Percentiles rank a stretch among this genome's conserved stretches.
These are phyloP conservation scores for Amauroascus niger DNA, from an alignment of 2,329 filamentous ascomycete species.

Conservation along the genomic window DNA sequence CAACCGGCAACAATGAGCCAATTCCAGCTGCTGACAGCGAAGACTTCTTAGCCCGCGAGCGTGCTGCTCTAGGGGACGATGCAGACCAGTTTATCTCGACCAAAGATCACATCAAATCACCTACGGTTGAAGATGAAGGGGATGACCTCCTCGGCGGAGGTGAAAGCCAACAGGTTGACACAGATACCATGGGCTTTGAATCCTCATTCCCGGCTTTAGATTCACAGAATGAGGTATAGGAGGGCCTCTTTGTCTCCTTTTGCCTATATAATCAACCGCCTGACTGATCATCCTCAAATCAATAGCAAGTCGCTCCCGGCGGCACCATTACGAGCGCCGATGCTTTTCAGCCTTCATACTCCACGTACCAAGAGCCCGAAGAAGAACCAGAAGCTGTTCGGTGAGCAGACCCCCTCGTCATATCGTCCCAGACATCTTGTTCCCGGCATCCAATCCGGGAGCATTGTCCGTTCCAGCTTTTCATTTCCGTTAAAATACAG, in stretches of 20 bases:
- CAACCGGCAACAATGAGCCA: constrained; percentile 1
- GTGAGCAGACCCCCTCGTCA: constrained; percentile 24
- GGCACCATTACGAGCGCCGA: constrained; percentile 68
- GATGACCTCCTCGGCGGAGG: constrained; percentile 59
- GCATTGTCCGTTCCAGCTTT: too few species aligned
- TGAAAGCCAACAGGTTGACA: constrained; percentile 25
- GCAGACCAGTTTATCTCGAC: constrained; percentile 78
- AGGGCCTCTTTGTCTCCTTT: neutral
- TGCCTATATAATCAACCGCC: neutral
- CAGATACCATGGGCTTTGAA: constrained; percentile 60
- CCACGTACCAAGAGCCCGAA: constrained; percentile 51
- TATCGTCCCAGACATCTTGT: constrained; percentile 1
- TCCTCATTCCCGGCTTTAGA: constrained; percentile 82
- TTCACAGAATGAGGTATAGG: constrained; percentile 58
- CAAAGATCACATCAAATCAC: constrained; percentile 52
- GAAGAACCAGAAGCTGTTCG: constrained; percentile 81
- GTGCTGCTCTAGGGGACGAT: constrained; percentile 82
- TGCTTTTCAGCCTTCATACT: constrained; percentile 47
- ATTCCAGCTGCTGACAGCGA: constrained; percentile 44
- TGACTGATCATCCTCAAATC: constrained; percentile 4
- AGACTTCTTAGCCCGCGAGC: constrained; percentile 87
- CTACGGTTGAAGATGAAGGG: constrained; percentile 53
- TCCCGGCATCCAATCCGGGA: too few species aligned
- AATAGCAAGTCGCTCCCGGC: constrained; percentile 60
- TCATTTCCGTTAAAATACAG: neutral